A percentile compares a stretch with the other conserved stretches of the same genome.
These are phyloP conservation scores for Dujonia santamariae DNA, from an alignment of 1,139 yeast species.

Conservation along the genomic window DNA sequence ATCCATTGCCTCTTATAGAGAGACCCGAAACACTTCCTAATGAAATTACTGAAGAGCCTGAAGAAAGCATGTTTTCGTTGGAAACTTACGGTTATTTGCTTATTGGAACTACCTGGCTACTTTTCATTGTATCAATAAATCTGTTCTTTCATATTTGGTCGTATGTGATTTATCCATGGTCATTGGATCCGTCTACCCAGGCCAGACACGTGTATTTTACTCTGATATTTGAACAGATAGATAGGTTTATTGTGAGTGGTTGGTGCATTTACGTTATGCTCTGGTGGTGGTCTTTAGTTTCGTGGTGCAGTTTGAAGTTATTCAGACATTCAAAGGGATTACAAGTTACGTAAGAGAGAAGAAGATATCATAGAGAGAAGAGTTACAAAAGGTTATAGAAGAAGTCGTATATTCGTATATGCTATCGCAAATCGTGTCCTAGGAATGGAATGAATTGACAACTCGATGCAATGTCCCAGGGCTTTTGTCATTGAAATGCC, in stretches of 20 bases:
- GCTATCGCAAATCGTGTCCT: no score
- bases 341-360: no score
- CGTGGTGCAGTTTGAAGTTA: conserved; percentile 77
- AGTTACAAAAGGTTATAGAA: no score
- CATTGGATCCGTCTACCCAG: conserved; percentile 11
- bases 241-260: conserved; percentile 49
- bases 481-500: no score
- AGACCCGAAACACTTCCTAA: conserved; percentile 9
- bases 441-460: no score
- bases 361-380: no score
- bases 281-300: conserved; percentile 75
- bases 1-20: conserved; percentile 13
- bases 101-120: conserved; percentile 34
- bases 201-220: conserved; percentile 15
- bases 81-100: conserved; percentile 36
- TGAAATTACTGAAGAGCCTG: conserved; percentile 1
- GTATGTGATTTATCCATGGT: conserved; percentile 34
- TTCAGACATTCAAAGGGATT: conserved; percentile 72
- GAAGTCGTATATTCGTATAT: no score
- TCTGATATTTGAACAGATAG: conserved; percentile 20
- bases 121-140: conserved; percentile 41
- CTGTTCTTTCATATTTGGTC: conserved; percentile 44
- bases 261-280: conserved; percentile 56
- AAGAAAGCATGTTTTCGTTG: conserved; percentile 4
- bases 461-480: no score